Evolutionary conservation across 2,329 filamentous ascomycete species (phyloP).

Genomic region (Lachnellula hyalina): DNA sequence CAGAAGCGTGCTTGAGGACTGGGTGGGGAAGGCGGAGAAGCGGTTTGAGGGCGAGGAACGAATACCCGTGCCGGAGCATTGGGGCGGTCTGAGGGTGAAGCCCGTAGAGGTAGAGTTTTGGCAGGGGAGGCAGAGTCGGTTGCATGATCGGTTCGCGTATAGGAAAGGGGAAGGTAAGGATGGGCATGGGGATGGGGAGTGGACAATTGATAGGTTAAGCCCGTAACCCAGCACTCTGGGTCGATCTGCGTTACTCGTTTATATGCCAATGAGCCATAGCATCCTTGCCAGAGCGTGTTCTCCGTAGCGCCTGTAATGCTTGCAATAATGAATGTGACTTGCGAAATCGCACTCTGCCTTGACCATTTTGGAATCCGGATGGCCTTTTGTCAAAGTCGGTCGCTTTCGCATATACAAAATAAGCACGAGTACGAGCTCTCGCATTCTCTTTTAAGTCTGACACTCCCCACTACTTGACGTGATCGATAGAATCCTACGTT

Average conservation of each 20-base stretch:
- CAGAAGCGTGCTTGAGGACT: conserved; percentile 66
- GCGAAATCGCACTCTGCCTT: too few species aligned
- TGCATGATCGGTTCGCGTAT: conserved; percentile 94
- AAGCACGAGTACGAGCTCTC: too few species aligned
- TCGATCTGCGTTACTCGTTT: background rate
- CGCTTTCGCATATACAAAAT: too few species aligned
- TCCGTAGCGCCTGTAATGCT: too few species aligned
- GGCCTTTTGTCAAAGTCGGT: too few species aligned
- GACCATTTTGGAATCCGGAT: too few species aligned
- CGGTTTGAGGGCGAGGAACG: conserved; percentile 69
- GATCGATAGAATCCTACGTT: too few species aligned
- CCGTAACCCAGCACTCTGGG: conserved; percentile 43
- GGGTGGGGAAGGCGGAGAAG: conserved; percentile 71
- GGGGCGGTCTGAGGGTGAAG: conserved; percentile 84
- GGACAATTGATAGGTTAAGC: conserved; percentile 69
- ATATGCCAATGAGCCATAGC: background rate
- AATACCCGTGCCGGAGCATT: conserved; percentile 89
- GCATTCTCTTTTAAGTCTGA: too few species aligned
- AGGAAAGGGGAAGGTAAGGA: conserved; percentile 48
- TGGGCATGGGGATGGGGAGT: conserved; percentile 40
- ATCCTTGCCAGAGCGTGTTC: too few species aligned
- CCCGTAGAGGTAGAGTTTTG: conserved; percentile 92
- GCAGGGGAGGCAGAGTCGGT: conserved; percentile 81
- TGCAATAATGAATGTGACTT: too few species aligned
- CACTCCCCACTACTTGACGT: too few species aligned